A percentile compares a stretch with the other conserved stretches of the same genome.
phyloP scores from a whole-genome alignment of 1,139 yeast genomes.

The Saccharomyces hybrid region DNA sequence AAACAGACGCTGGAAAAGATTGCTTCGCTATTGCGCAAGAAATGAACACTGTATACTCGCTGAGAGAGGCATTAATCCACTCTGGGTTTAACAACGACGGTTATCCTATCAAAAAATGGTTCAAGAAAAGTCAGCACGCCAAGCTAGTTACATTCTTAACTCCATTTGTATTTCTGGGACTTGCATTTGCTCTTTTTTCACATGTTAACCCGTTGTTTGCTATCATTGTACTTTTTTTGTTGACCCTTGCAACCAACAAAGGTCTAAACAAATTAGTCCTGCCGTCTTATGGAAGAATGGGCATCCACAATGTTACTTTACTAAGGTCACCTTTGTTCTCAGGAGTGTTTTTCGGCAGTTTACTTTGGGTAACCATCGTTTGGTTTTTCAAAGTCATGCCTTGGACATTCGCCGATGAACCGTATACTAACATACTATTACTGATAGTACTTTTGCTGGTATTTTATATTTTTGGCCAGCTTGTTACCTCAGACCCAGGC shows the following conservation, averaged over 20 bases:
- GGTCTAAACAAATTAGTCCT: slow-evolving; percentile 32
- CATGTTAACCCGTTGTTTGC: slow-evolving; percentile 28
- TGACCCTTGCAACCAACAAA: slow-evolving; percentile 19
- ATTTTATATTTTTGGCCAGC: slow-evolving; percentile 44
- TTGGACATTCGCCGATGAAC: slow-evolving; percentile 33
- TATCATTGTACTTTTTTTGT: slow-evolving; percentile 15
- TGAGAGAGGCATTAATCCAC: slow-evolving; percentile 53
- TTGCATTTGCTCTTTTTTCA: slow-evolving; percentile 34
- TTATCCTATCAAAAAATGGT: slow-evolving; percentile 30
- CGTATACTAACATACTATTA: slow-evolving; percentile 34
- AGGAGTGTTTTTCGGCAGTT: slow-evolving; percentile 66
- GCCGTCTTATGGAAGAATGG: slow-evolving; percentile 46
- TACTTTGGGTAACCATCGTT: slow-evolving; percentile 52
- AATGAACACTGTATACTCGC: slow-evolving; percentile 57
- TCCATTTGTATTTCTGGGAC: slow-evolving; percentile 53
- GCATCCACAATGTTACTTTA: slow-evolving; percentile 34
- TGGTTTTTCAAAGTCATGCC: slow-evolving; percentile 56
- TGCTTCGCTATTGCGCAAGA: slow-evolving; percentile 70
- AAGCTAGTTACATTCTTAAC: slow-evolving; percentile 52
- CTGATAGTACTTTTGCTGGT: slow-evolving; percentile 35
- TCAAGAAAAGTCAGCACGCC: slow-evolving; percentile 42
- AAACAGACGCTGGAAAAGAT: slow-evolving; percentile 61
- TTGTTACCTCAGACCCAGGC: slow-evolving; percentile 80
- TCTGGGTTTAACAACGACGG: slow-evolving; percentile 43
- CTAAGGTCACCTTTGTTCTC: slow-evolving; percentile 62